Conservation (phyloP, 345 rosid species). For the Linum lewisii region DNA sequence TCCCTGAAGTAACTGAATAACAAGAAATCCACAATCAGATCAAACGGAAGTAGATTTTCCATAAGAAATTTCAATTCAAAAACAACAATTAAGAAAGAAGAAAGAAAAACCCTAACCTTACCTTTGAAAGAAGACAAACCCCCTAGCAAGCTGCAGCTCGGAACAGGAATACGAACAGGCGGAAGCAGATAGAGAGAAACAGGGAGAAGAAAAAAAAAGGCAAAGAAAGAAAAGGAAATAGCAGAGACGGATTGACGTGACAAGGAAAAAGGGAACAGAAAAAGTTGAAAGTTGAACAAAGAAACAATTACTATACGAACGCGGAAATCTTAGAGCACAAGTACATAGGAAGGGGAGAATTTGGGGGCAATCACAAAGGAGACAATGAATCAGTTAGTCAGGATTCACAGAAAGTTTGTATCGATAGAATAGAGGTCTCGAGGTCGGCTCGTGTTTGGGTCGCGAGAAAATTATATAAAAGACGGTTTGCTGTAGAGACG, state of each 20-base stretch:
- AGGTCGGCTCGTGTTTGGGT: neutral
- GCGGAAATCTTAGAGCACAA: neutral
- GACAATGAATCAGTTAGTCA: neutral
- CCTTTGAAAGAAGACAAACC: neutral
- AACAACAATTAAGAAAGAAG: neutral
- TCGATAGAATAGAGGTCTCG: neutral
- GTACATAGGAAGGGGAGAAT: neutral
- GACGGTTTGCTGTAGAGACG: neutral
- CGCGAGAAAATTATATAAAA: neutral
- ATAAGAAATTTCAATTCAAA: neutral
- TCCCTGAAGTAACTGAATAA: slow-evolving; percentile 25
- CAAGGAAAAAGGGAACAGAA: slow-evolving; percentile 1
- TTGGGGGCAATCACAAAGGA: no score
- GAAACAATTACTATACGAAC: neutral
- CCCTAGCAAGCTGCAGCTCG: neutral
- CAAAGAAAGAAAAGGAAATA: slow-evolving; percentile 7
- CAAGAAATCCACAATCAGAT: neutral
- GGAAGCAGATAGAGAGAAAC: slow-evolving; percentile 2
- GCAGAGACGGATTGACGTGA: neutral
- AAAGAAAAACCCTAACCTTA: slow-evolving; percentile 33
- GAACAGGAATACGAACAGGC: neutral
- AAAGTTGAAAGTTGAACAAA: neutral
- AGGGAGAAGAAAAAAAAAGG: slow-evolving; percentile 18
- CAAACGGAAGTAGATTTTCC: neutral
- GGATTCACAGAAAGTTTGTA: neutral